phyloP scores from a whole-genome alignment of 2,329 filamentous ascomycete species.

The Chaetomium sp. region DNA sequence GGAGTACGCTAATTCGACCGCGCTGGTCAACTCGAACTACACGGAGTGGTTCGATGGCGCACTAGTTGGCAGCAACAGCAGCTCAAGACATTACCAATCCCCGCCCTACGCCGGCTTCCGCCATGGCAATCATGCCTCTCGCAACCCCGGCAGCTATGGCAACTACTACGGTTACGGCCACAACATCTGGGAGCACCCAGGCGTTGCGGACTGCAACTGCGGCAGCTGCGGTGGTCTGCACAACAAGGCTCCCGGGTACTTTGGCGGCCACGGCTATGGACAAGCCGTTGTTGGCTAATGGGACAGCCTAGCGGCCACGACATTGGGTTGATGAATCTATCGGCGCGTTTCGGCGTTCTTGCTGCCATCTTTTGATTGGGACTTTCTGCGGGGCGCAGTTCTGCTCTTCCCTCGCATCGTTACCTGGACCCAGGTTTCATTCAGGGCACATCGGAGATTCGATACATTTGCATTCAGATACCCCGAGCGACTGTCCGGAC shows the following conservation, averaged over 20 bases:
- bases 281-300: slow-evolving; percentile 59
- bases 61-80: slow-evolving; percentile 38
- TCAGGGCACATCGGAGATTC: slow-evolving; percentile 33
- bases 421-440: slow-evolving; percentile 27
- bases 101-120: slow-evolving; percentile 40
- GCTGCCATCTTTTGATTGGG: slow-evolving; percentile 24
- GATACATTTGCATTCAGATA: slow-evolving; percentile 39
- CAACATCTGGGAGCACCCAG: slow-evolving; percentile 54
- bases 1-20: slow-evolving; percentile 59
- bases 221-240: slow-evolving; percentile 48
- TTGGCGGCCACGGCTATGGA: slow-evolving; percentile 51
- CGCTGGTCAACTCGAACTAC: slow-evolving; percentile 57
- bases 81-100: slow-evolving; percentile 48
- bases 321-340: slow-evolving; percentile 25
- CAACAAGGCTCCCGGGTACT: slow-evolving; percentile 51
- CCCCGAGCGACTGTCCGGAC: slow-evolving; percentile 32
- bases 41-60: slow-evolving; percentile 58
- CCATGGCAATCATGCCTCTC: slow-evolving; percentile 45
- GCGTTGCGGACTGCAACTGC: slow-evolving; percentile 54
- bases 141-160: slow-evolving; percentile 47
- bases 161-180: slow-evolving; percentile 51
- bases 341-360: slow-evolving; percentile 28
- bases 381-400: slow-evolving; percentile 23
- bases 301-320: not conserved
- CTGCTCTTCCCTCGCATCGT: slow-evolving; percentile 32